Percentiles rank a stretch among this genome's conserved stretches.
phyloP scores from a whole-genome alignment of 2,329 filamentous ascomycete species.

The Nigrograna mackinnonii region DNA sequence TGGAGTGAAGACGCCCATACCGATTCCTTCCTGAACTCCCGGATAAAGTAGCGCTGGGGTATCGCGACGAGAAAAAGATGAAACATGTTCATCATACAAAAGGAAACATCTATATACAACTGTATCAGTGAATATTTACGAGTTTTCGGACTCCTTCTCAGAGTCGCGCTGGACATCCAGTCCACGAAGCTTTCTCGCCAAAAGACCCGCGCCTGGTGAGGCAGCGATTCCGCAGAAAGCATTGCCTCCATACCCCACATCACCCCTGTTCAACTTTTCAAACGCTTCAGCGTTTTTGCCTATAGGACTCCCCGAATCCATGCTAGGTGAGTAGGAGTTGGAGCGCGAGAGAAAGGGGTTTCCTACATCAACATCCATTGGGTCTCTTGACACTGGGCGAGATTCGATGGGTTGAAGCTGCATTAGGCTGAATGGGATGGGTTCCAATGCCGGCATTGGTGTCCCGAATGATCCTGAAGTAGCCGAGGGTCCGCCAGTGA shows the following conservation, averaged over 20 bases:
- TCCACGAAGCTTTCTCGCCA: conserved; percentile 70
- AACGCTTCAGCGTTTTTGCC: conserved; percentile 48
- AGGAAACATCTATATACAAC: too few species aligned
- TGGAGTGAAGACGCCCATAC: too few species aligned
- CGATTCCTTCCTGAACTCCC: too few species aligned
- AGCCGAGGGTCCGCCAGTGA: conserved; percentile 31
- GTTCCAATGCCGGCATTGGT: conserved; percentile 46
- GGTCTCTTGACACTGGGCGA: conserved; percentile 32
- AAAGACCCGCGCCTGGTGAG: conserved; percentile 69
- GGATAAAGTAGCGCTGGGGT: too few species aligned
- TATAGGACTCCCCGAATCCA: conserved; percentile 17
- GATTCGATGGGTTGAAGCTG: conserved; percentile 31
- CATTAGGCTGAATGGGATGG: conserved; percentile 56
- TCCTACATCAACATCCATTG: conserved; percentile 32
- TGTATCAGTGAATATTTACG: too few species aligned
- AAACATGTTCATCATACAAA: too few species aligned
- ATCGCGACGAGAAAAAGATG: too few species aligned
- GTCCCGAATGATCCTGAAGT: conserved; percentile 22
- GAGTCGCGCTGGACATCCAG: conserved; percentile 54
- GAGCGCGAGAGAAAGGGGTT: conserved; percentile 26
- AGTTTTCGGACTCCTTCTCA: too few species aligned
- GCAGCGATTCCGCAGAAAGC: conserved; percentile 44
- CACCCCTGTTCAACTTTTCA: conserved; percentile 70
- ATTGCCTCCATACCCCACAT: conserved; percentile 50
- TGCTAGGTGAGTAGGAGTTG: conserved; percentile 21